Conservation (phyloP, 768 basidiomycete species). For the Lanmaoa rubissima region DNA sequence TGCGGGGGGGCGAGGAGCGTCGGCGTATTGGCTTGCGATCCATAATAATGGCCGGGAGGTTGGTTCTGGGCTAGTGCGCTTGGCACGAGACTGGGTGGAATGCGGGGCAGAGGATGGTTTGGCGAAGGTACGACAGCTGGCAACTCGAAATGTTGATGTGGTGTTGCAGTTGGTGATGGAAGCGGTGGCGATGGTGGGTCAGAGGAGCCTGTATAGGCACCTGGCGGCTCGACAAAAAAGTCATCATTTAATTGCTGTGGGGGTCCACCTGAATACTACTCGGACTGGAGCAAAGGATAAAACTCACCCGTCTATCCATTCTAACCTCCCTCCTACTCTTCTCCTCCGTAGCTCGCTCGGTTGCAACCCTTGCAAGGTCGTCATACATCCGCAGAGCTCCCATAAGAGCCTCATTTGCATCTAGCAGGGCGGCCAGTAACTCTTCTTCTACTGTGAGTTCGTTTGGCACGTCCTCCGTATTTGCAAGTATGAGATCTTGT, state of each 20-base stretch:
- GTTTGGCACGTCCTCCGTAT: slow-evolving; percentile 33
- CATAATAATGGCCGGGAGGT: slow-evolving; percentile 16
- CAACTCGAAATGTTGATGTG: slow-evolving; percentile 33
- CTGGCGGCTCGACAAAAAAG: slow-evolving; percentile 18
- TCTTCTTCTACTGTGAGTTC: slow-evolving; percentile 71
- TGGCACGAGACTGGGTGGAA: slow-evolving; percentile 31
- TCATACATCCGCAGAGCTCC: slow-evolving; percentile 73
- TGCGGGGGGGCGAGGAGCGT: slow-evolving; percentile 62
- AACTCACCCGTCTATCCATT: slow-evolving; percentile 60
- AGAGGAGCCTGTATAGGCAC: slow-evolving; percentile 26
- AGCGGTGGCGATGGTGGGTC: slow-evolving; percentile 28
- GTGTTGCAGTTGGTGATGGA: slow-evolving; percentile 29
- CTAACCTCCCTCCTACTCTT: slow-evolving; percentile 65
- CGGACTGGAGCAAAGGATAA: slow-evolving; percentile 21
- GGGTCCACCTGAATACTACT: slow-evolving; percentile 19
- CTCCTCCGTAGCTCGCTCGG: slow-evolving; percentile 56
- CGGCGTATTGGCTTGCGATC: slow-evolving; percentile 28
- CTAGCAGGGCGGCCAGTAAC: slow-evolving; percentile 68
- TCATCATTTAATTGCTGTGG: slow-evolving; percentile 28
- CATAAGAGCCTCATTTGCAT: slow-evolving; percentile 68
- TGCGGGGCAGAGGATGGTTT: slow-evolving; percentile 40
- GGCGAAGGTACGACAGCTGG: slow-evolving; percentile 31
- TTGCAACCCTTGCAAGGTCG: slow-evolving; percentile 68
- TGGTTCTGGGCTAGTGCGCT: slow-evolving; percentile 14
- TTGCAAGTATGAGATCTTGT: slow-evolving; percentile 19